Percentiles rank a stretch among this genome's conserved stretches.
Conservation (phyloP, 177 flowering plant species). For the Vitis hybrid region DNA sequence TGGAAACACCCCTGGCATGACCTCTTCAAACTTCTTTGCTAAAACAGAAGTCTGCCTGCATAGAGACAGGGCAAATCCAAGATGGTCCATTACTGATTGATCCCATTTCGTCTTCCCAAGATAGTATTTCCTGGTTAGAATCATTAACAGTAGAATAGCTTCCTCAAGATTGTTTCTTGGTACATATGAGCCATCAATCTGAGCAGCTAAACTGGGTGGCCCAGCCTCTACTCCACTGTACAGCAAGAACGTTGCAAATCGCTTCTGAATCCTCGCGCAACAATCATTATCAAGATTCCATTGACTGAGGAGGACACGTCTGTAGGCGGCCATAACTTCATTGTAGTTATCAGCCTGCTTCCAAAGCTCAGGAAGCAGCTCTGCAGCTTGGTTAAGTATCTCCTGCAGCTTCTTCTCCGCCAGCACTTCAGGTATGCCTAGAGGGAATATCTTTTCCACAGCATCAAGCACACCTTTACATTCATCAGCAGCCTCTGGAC, state of each 20-base stretch:
- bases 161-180: constrained; percentile 93
- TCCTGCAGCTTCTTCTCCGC: constrained; percentile 85
- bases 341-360: constrained; percentile 64
- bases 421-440: constrained; percentile 69
- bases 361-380: constrained; percentile 96
- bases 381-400: constrained; percentile 82
- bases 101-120: constrained; percentile 83
- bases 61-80: constrained; percentile 77
- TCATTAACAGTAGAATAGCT: constrained; percentile 84
- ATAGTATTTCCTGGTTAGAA: constrained; percentile 63
- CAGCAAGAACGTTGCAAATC: constrained; percentile 76
- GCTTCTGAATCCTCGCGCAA: constrained; percentile 85
- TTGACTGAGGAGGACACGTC: constrained; percentile 82
- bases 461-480: constrained; percentile 89
- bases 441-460: constrained; percentile 74
- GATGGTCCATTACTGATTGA: constrained; percentile 79
- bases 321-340: constrained; percentile 79
- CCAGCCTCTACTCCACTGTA: constrained; percentile 87
- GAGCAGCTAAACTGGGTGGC: constrained; percentile 77
- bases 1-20: constrained; percentile 71
- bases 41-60: constrained; percentile 73
- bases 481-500: constrained; percentile 86
- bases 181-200: constrained; percentile 72
- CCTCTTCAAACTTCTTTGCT: constrained; percentile 77
- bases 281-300: constrained; percentile 88